A percentile compares a stretch with the other conserved stretches of the same genome.
These are phyloP conservation scores for Arthrobotrys megalospora DNA, from an alignment of 2,329 filamentous ascomycete species.

Conservation along the genomic window DNA sequence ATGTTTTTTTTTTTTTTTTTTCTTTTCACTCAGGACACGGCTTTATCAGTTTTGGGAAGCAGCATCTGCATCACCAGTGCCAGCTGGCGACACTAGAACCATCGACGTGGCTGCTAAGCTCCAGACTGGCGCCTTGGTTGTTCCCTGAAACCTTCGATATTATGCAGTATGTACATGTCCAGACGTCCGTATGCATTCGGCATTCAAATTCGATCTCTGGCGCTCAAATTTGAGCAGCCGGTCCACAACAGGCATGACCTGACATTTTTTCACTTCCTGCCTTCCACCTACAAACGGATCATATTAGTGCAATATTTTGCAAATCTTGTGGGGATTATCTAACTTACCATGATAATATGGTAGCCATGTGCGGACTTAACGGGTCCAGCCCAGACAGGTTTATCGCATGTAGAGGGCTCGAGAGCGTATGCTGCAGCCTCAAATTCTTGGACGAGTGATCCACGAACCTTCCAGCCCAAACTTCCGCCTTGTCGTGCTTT, in stretches of 20 bases:
- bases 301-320: conserved; percentile 36
- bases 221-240: conserved; percentile 18
- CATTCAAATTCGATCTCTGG: conserved; percentile 24
- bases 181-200: conserved; percentile 19
- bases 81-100: conserved; percentile 24
- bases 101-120: conserved; percentile 31
- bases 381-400: conserved; percentile 63
- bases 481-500: conserved; percentile 64
- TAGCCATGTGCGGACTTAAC: conserved; percentile 64
- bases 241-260: conserved; percentile 18
- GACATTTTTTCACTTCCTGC: conserved; percentile 49
- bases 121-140: conserved; percentile 13
- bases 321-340: conserved; percentile 18
- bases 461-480: conserved; percentile 64
- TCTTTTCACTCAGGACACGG: conserved; percentile 17
- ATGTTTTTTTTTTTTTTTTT: not conserved
- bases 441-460: conserved; percentile 63
- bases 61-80: conserved; percentile 37
- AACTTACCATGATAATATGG: conserved; percentile 60
- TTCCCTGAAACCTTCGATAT: conserved; percentile 37
- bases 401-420: conserved; percentile 63
- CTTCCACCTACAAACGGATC: conserved; percentile 52
- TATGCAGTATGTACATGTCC: conserved; percentile 24
- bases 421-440: conserved; percentile 63
- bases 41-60: conserved; percentile 38